Base-by-base conservation (phyloP, 2,329 filamentous ascomycete species). In the Fusarium incarnatum region DNA sequence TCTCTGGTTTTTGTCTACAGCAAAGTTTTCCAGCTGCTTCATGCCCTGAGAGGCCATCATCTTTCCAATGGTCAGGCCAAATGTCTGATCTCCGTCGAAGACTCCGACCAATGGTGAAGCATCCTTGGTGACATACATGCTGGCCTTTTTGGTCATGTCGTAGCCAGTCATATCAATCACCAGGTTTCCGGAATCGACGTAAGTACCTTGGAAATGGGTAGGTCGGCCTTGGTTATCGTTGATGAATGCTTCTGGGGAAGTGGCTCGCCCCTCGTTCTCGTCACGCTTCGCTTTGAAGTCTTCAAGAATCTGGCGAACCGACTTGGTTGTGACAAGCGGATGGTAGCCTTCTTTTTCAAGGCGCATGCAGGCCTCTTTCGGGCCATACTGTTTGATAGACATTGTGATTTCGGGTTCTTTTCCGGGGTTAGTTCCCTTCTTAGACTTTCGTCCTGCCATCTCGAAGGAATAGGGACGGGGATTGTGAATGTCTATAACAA, bases 11-110 rank as follows among this genome's bases (percentile, higher is more conserved):
- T 70, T 73, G 5, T 73, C 61, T 4, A 71, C 40, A 0, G 77
- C 75, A 8, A 77, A 34, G 2, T 64, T 64, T 7, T 76, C 54
- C 0, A 77, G 63, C 4, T 72, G 42, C 13, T 62, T 68, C 52
- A 74, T 68, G 0, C 79, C 79, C 2, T 73, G 23, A 2, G 59
- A 61, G 2, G 69, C 71, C 7, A 75, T 8, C 7, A 55, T 20
- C 12, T 68, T 57, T 8, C 61, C 67, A 25, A 76, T 54, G 6
- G 54, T n/a, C 5, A 50, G 34, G 1, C 64, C 70, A 11, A 56
- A 68, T 2, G 66, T 53, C 16, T 69, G 42, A 30, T 34, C 48
- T 2, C 73, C 70, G 11, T 56, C 42, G 15, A 75, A 50, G 1
- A 54, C 5, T 8, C 30, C n/a, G 6, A 60, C 42, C 20, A 67